Conservation (phyloP, 164 flowering plant species). For the Amborella trichopoda region DNA sequence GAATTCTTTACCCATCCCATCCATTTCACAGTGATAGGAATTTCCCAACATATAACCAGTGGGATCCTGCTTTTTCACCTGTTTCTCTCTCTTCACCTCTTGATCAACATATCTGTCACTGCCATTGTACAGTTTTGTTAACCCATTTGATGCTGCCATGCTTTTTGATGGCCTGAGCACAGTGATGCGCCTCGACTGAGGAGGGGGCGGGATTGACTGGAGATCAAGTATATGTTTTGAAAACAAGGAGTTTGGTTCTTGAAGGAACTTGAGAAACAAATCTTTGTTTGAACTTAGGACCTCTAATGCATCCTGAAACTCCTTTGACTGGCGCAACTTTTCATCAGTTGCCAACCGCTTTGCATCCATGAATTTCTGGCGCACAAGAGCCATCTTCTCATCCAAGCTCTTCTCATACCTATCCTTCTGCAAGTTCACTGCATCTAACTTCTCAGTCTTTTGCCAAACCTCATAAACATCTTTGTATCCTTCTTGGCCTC, state of each 20-base stretch:
- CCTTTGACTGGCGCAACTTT: constrained; percentile 67
- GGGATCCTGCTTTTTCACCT: constrained; percentile 21
- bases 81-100: constrained; percentile 25
- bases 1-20: too few relatives aligned
- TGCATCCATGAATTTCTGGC: constrained; percentile 82
- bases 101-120: constrained; percentile 15
- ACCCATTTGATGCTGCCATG: constrained; percentile 13
- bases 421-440: constrained; percentile 28
- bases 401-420: constrained; percentile 19
- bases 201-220: constrained; percentile 38
- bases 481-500: constrained; percentile 32
- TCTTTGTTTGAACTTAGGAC: constrained; percentile 72
- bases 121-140: not conserved
- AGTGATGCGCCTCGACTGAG: constrained; percentile 75
- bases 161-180: constrained; percentile 76
- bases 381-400: constrained; percentile 75
- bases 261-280: constrained; percentile 63
- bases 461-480: constrained; percentile 64
- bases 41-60: too few relatives aligned
- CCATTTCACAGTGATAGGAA: too few relatives aligned
- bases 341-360: constrained; percentile 72
- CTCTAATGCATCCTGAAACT: constrained; percentile 84
- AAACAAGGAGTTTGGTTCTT: constrained; percentile 69
- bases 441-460: constrained; percentile 17
- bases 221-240: constrained; percentile 36